Percentiles rank a stretch among this genome's conserved stretches.
Conservation (phyloP, 768 basidiomycete species). For the Rhizopogon sp. region DNA sequence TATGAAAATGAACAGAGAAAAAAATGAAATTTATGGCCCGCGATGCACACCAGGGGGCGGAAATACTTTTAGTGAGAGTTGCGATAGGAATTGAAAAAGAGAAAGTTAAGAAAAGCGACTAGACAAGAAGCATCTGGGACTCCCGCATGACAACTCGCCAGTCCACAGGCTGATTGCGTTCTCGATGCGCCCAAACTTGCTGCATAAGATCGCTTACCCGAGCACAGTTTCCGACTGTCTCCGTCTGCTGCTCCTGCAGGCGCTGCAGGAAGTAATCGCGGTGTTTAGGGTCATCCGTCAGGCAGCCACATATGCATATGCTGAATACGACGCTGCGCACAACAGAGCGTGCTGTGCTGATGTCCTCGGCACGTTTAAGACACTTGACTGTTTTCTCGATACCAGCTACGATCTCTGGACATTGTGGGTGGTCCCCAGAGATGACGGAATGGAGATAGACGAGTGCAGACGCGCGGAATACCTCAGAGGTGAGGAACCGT, state of each 20-base stretch:
- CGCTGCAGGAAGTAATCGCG: slow-evolving; percentile 38
- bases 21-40: not conserved
- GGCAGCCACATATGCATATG: slow-evolving; percentile 67
- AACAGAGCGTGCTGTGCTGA: slow-evolving; percentile 44
- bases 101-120: not conserved
- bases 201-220: slow-evolving; percentile 50
- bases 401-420: slow-evolving; percentile 53
- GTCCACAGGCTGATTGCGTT: slow-evolving; percentile 36
- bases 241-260: slow-evolving; percentile 46
- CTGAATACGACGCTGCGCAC: slow-evolving; percentile 77
- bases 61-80: not conserved
- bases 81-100: not conserved
- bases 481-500: slow-evolving; percentile 44
- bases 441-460: slow-evolving; percentile 76
- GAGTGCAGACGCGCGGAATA: slow-evolving; percentile 70
- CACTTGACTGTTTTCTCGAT: slow-evolving; percentile 51
- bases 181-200: slow-evolving; percentile 49
- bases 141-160: slow-evolving; percentile 59
- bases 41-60: not conserved
- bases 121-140: slow-evolving; percentile 57
- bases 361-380: slow-evolving; percentile 34
- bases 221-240: slow-evolving; percentile 61
- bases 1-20: not conserved
- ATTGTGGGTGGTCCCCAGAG: slow-evolving; percentile 65
- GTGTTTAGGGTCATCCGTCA: slow-evolving; percentile 48